Conservation (phyloP, 208 protist species). For the Trypanosoma mega region DNA sequence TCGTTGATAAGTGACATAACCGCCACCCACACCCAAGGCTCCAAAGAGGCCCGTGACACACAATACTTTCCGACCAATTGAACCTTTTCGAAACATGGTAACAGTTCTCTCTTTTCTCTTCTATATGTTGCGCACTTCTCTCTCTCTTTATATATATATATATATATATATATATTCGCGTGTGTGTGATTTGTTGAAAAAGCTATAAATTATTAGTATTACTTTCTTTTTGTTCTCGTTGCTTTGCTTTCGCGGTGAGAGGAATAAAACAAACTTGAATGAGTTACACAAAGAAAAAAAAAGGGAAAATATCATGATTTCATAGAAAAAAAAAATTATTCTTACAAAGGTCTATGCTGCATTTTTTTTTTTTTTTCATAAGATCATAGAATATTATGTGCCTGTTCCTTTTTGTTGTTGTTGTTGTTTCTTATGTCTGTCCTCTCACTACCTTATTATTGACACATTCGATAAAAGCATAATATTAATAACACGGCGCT, state of each 20-base stretch:
- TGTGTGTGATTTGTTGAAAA: neutral
- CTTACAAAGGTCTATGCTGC: conserved; percentile 1
- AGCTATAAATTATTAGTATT: too few species aligned
- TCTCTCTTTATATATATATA: neutral
- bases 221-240: too few species aligned
- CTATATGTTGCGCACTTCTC: too few species aligned
- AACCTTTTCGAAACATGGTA: conserved; percentile 54
- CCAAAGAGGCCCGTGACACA: conserved; percentile 28
- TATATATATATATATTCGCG: neutral
- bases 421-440: too few species aligned
- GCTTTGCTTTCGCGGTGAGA: too few species aligned
- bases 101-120: too few species aligned
- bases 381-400: too few species aligned
- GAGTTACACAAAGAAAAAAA: conserved; percentile 8
- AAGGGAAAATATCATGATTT: conserved; percentile 21
- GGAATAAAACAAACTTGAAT: conserved; percentile 19
- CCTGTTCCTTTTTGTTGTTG: too few species aligned
- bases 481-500: too few species aligned
- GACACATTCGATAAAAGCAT: too few species aligned
- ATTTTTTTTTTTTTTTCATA: conserved; percentile 6
- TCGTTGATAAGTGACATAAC: conserved; percentile 72
- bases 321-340: conserved; percentile 18
- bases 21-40: conserved; percentile 43
- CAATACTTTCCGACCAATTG: conserved; percentile 43
- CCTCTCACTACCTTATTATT: too few species aligned